Base-by-base conservation (phyloP, 371 early-diverging fungal genomes). In the Capniomyces stellatus region DNA sequence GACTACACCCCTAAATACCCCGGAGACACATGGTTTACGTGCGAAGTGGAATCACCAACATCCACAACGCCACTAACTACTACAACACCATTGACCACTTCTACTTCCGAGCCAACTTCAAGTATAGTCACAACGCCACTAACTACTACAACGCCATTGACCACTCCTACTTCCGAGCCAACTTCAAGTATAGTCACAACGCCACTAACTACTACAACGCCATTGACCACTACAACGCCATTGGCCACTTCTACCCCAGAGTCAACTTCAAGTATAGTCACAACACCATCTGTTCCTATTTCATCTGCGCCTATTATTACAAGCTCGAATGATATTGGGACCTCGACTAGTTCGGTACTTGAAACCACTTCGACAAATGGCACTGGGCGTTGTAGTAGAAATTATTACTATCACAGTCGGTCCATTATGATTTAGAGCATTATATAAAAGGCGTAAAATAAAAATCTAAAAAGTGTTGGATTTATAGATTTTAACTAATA, bases 1-100 rank as follows among this genome's bases (percentile, higher is more conserved):
- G 47, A 58, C 47, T 54, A 54, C 25, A 51, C 51, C 4, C 54
- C 54, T 3, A 54, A 54, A 47, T 46, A 46, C 22, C 29, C 54
- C n/a, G 46, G 48, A 48, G 54, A 54, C n/a, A 24, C 46, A 29
- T 54, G 54, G 54, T 46, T 46, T 42, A 31, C 31, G 21, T 54
- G 54, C 35, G 24, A 29, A 19, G 28, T 10, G 10, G 40, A 52
- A 21, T 13, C 35, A 2, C 22, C 51, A 4, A 19, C 31, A 18
- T 21, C 51, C 24, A 18, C 51, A 8, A 2, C 51, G 8, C 10
- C 6, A 15, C 35, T 35, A 35, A 30, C 51, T 19, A 25, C 49
- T 12, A 4, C 49, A 18, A 6, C n/a, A 27, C 3, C 28, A 21
- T 15, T 29, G 18, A 27, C 49, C 21, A 10, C 49, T 23, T 6